These are phyloP conservation scores for Phoma sp. DNA, from an alignment of 2,329 filamentous ascomycete species.

Conservation along the genomic window DNA sequence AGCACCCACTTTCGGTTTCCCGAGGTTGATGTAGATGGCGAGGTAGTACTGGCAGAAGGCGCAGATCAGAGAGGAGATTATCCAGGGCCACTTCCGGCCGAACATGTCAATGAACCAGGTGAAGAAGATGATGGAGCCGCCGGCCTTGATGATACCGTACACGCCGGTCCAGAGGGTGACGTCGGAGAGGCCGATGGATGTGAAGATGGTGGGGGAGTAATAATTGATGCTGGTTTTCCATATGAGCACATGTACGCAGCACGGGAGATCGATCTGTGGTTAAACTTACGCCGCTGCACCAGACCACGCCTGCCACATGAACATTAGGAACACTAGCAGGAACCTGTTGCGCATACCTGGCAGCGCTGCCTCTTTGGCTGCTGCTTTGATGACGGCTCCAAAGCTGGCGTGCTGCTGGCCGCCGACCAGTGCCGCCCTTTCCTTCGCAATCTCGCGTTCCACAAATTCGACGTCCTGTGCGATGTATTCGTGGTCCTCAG, in stretches of 20 bases:
- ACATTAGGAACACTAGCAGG: conserved; percentile 74
- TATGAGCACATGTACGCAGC: too few species aligned
- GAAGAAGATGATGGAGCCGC: conserved; percentile 71
- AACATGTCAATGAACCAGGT: conserved; percentile 71
- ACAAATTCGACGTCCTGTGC: conserved; percentile 75
- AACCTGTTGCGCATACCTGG: conserved; percentile 63
- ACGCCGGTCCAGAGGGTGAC: conserved; percentile 63
- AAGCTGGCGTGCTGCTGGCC: conserved; percentile 35
- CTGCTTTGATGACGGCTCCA: conserved; percentile 36
- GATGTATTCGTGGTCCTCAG: conserved; percentile 68
- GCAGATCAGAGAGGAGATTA: conserved; percentile 40
- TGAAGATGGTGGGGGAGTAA: conserved; percentile 75
- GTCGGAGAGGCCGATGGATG: conserved; percentile 64
- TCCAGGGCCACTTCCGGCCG: conserved; percentile 54
- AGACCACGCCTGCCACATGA: conserved; percentile 60
- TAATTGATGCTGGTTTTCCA: conserved; percentile 60
- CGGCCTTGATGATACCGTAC: conserved; percentile 74
- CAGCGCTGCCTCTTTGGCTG: conserved; percentile 43
- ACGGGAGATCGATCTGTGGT: too few species aligned
- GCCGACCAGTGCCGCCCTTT: conserved; percentile 33
- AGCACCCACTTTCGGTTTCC: conserved; percentile 35
- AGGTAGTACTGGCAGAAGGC: conserved; percentile 68
- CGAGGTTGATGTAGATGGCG: conserved; percentile 62
- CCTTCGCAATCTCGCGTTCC: conserved; percentile 65
- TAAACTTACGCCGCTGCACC: neutral